A percentile compares a stretch with the other conserved stretches of the same genome.
Evolutionary conservation across 352 stramenopile genomes (phyloP).

Genomic region (Globisporangium uncinulatum): DNA sequence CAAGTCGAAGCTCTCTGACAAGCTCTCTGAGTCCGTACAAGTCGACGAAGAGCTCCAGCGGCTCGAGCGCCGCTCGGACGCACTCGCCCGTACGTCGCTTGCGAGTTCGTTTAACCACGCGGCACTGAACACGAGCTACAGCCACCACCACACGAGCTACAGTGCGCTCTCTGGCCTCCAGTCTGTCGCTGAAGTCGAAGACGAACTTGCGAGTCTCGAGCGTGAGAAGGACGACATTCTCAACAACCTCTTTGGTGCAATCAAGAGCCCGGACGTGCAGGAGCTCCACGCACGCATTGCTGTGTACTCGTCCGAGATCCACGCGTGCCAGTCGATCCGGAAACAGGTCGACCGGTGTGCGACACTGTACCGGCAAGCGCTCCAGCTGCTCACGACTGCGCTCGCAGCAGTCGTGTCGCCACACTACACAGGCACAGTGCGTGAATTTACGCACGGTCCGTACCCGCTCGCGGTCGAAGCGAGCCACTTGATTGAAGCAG

Average conservation of each 20-base stretch:
- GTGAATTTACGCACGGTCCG: constrained; percentile 66
- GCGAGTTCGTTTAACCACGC: constrained; percentile 9
- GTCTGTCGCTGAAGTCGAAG: constrained; percentile 34
- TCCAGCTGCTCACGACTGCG: constrained; percentile 63
- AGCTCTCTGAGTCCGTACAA: constrained; percentile 59
- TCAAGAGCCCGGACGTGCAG: constrained; percentile 57
- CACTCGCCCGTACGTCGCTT: constrained; percentile 53
- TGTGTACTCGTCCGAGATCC: constrained; percentile 73
- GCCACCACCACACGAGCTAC: constrained; percentile 12
- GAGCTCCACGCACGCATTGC: constrained; percentile 69
- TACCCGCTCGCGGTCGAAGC: constrained; percentile 77
- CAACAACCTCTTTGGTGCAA: constrained; percentile 49
- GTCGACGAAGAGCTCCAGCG: constrained; percentile 62
- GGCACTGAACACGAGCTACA: constrained; percentile 12
- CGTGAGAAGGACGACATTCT: constrained; percentile 71
- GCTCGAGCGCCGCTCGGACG: constrained; percentile 62
- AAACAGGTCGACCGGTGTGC: constrained; percentile 74
- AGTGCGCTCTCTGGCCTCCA: constrained; percentile 16
- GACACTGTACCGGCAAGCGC: constrained; percentile 66
- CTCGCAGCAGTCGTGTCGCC: constrained; percentile 66
- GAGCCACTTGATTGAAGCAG: constrained; percentile 63
- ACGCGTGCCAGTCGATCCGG: constrained; percentile 62
- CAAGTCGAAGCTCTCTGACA: constrained; percentile 60
- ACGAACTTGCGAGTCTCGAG: constrained; percentile 59
- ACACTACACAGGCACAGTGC: constrained; percentile 62